A percentile compares a stretch with the other conserved stretches of the same genome.
Evolutionary conservation across 495 filamentous ascomycete species (phyloP).

Genomic region (Amphirosellinia nigrospora): DNA sequence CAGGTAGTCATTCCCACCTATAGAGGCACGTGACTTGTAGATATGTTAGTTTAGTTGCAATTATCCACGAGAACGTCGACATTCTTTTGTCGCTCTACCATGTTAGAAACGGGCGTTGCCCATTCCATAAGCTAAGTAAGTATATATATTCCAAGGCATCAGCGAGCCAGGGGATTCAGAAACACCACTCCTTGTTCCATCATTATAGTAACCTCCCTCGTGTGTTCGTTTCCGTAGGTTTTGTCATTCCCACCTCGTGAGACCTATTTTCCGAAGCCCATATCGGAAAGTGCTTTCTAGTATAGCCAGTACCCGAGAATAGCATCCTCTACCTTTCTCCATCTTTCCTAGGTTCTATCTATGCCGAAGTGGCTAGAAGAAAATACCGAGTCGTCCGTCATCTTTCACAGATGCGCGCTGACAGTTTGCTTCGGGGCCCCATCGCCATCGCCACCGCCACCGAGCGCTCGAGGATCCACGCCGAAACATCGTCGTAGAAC

Average conservation of each 20-base stretch:
- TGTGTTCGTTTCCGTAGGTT: not conserved
- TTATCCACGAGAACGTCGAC: no score
- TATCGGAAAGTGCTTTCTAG: not conserved
- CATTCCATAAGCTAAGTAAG: no score
- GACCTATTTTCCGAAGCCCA: not conserved
- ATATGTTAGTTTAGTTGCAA: no score
- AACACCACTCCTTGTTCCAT: not conserved
- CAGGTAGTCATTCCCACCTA: no score
- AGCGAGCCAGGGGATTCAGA: not conserved
- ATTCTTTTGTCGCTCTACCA: no score
- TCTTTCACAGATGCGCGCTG: constrained; percentile 16
- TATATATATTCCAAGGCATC: no score
- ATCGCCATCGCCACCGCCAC: not conserved
- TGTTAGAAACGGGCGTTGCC: no score
- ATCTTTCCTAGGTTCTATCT: not conserved
- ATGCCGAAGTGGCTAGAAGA: not conserved
- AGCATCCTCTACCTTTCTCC: not conserved
- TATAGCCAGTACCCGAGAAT: not conserved
- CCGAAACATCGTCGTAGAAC: constrained; percentile 72
- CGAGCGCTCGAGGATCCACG: constrained; percentile 72
- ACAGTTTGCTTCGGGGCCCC: not conserved
- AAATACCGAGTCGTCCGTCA: not conserved
- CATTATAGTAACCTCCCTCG: not conserved
- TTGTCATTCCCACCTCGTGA: not conserved
- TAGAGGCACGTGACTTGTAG: no score